Base-by-base conservation (phyloP, 129 eudicot species). In the Chrysanthemum lavandulifolium region DNA sequence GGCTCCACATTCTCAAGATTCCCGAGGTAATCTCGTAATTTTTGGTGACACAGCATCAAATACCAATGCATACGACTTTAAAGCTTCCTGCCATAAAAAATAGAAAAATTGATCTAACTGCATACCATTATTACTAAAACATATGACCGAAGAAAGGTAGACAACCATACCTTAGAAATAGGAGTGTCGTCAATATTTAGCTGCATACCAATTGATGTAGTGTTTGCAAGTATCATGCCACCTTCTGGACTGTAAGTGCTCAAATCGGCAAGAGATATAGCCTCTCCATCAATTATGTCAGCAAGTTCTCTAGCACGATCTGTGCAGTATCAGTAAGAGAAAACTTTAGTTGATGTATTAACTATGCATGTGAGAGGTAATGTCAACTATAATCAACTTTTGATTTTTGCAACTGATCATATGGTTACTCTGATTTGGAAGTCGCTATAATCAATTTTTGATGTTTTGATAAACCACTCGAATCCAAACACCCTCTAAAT, bases 171-270 rank as follows among this genome's bases (percentile, higher is more conserved):
- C 99, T 90, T 94, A 53, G 92, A 62, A 75, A 94, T 71, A 19
- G 99, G 99, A 19, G 99, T 90, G 72, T 90, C 93, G 10, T 94
- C 84, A 13, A 90, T 79, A 50, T 86, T 88, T 19, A 97, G 99
- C 71, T 94, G 92, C 99, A 94, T 94, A 43, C 99, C 99, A 36
- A 94, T 87, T 50, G 99, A 86, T 52, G 99, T 94, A 29, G 97
- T 82, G 85, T 94, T 94, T 53, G 97, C 99, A 76, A 94, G 96
- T 75, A 94, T 83, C 99, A 94, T 94, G 27, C 84, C 86, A 23
- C 77, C 79, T 79, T 94, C 99, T 2, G 97, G 99, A 53, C 69
- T 81, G 77, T 86, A 94, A 68, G 71, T 77, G 62, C 60, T 61
- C 64, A 94, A 70, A 58, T 90, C 97, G 53, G 79, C 77, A 66